Evolutionary conservation across 2,329 filamentous ascomycete genomes (phyloP), one percentile per base, ranked within the genome.

Genomic region (Orbilia javanica): DNA sequence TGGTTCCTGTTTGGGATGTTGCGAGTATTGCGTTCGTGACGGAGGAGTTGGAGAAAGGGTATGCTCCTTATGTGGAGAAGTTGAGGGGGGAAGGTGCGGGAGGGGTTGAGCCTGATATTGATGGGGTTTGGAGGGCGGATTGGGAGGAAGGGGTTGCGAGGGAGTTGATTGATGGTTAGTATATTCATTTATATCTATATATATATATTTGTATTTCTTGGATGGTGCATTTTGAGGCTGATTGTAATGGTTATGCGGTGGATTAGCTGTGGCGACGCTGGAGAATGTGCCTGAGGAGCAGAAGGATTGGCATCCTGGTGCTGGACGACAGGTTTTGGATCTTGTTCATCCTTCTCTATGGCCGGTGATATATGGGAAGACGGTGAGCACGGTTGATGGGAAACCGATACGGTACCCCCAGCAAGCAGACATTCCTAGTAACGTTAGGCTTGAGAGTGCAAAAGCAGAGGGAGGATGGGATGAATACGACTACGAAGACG

Each of bases 321-420:
- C 87, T 0, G 84, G 88, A 31, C 83, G 84, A 0, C 86, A 86
- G 75, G 89, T 92, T 1, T 86, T 90, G 0, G 87, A 92, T 81
- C 83, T 92, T 0, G 86, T 92, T 2, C 87, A 92, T 79, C 89
- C 90, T 0, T 91, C 89, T 0, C 84, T 92, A 5, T 92, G 87
- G 79, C 89, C 90, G 0, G 82, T 92, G 0, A 81, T 88, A 0
- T 89, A 88, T 80, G 88, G 88, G 0, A 63, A 53, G 6, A 50
- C 60, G 3, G 31, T 77, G 6, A 53, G 34, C 29, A 44, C 39
- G 8, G 25, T 2, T 1, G 27, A 62, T n/a, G 60, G 66, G n/a
- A 55, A 73, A 29, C 55, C 75, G 0, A 42, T 71, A 5, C 10
- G 67, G 18, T 36, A 5, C 15, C 73, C 66, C 1, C n/a, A 50